Conservation (phyloP, 352 stramenopile genomes). For the Phytopythium chamaehyphon region DNA sequence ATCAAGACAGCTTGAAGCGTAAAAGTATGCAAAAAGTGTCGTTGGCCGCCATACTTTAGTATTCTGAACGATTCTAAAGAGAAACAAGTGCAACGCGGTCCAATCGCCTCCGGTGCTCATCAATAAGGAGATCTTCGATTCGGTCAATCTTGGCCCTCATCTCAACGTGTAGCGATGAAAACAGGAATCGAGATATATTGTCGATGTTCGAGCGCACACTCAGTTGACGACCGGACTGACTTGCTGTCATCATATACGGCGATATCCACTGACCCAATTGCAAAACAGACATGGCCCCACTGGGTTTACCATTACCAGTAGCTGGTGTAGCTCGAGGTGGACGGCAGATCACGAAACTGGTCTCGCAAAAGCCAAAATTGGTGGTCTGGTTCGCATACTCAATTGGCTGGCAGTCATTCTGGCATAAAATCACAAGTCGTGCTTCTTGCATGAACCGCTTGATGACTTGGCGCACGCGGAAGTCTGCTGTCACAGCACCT, state of each 20-base stretch:
- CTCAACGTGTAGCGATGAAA: slow-evolving; percentile 1
- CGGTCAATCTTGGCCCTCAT: slow-evolving; percentile 2
- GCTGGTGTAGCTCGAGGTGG: background rate
- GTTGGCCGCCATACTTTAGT: too few species aligned
- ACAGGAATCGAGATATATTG: slow-evolving; percentile 2
- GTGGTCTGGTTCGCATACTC: background rate
- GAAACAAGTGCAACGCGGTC: too few species aligned
- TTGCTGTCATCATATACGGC: background rate
- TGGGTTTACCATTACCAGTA: too few species aligned
- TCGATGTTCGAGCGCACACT: slow-evolving; percentile 3
- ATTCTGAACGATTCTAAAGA: too few species aligned
- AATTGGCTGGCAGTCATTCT: background rate
- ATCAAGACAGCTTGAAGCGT: too few species aligned
- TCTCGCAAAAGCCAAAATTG: slow-evolving; percentile 7
- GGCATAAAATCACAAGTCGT: slow-evolving; percentile 48
- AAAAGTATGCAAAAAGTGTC: too few species aligned
- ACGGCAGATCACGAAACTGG: slow-evolving; percentile 4
- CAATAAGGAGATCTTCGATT: slow-evolving; percentile 3
- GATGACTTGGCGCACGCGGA: slow-evolving; percentile 45
- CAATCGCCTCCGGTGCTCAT: background rate
- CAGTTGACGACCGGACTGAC: background rate
- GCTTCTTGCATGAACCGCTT: slow-evolving; percentile 42
- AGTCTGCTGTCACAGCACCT: slow-evolving; percentile 41
- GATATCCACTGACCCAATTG: slow-evolving; percentile 2
- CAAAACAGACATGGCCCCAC: slow-evolving; percentile 1